These are phyloP conservation scores for Penicillium malachiteum DNA, from an alignment of 495 filamentous ascomycete species.

Conservation along the genomic window DNA sequence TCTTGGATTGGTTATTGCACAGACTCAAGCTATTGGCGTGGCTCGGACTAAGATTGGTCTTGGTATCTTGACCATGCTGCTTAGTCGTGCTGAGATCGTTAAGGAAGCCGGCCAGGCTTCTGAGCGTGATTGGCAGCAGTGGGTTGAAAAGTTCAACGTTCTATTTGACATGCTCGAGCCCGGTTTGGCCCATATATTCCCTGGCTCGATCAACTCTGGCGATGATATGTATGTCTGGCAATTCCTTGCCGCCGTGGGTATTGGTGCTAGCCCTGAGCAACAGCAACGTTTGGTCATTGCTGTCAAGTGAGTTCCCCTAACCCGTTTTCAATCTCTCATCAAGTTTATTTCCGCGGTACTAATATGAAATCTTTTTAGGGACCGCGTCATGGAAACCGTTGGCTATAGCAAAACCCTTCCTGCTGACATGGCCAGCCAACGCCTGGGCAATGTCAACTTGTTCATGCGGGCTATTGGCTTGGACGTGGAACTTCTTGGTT, in stretches of 20 bases:
- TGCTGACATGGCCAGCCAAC: constrained; percentile 73
- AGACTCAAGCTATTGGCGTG: constrained; percentile 74
- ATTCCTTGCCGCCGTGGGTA: constrained; percentile 90
- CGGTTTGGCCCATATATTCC: constrained; percentile 79
- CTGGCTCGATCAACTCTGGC: constrained; percentile 72
- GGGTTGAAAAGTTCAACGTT: constrained; percentile 76
- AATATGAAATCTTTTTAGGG: constrained; percentile 46
- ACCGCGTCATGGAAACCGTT: constrained; percentile 96
- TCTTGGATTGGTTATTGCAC: constrained; percentile 77
- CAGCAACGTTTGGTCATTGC: constrained; percentile 91
- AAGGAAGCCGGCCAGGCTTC: constrained; percentile 70
- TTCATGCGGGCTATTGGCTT: constrained; percentile 98
- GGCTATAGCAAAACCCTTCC: constrained; percentile 83
- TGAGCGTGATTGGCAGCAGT: constrained; percentile 76
- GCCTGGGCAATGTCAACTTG: constrained; percentile 88
- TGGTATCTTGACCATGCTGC: constrained; percentile 88
- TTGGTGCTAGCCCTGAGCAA: constrained; percentile 87
- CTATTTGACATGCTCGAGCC: constrained; percentile 88
- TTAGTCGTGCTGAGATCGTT: constrained; percentile 89
- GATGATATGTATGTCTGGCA: constrained; percentile 98
- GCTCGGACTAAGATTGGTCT: constrained; percentile 82
- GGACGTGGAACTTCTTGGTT: constrained; percentile 91
- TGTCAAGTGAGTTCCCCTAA: constrained; percentile 66
- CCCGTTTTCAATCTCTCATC: neutral
- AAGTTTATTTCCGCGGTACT: constrained; percentile 7